Conservation (phyloP, 306 rosid species). For the Hylodesmum podocarpum region DNA sequence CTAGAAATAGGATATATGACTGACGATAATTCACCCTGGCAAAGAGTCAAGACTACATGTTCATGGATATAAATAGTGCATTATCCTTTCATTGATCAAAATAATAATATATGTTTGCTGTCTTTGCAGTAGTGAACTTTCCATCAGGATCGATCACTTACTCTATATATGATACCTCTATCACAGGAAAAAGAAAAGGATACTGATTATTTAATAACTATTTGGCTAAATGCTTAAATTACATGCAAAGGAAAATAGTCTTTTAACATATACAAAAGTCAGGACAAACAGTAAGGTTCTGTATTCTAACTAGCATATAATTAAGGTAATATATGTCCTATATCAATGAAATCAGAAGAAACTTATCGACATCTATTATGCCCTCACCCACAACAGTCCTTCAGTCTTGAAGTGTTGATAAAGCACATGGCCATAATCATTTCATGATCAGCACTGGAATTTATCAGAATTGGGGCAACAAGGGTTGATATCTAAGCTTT, state of each 20-base stretch:
- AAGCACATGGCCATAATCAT: not conserved
- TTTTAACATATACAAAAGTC: not conserved
- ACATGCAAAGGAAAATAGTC: not conserved
- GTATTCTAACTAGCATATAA: not conserved
- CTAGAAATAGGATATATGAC: not conserved
- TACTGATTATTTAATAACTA: not conserved
- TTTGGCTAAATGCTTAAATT: not conserved
- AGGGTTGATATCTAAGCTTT: not conserved
- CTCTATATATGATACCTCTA: slow-evolving; percentile 4
- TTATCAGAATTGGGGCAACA: not conserved
- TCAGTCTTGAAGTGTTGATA: not conserved
- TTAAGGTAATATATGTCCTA: not conserved
- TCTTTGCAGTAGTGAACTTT: not conserved
- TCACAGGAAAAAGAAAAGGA: slow-evolving; percentile 1
- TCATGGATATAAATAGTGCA: slow-evolving; percentile 3
- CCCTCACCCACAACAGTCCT: not conserved
- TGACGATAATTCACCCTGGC: slow-evolving; percentile 12
- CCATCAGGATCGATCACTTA: not conserved
- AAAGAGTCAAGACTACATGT: not conserved
- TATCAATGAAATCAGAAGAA: not conserved
- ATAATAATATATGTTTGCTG: not conserved
- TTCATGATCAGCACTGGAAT: not conserved
- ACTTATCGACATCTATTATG: not conserved
- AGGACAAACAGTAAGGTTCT: not conserved
- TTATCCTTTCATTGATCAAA: not conserved